Base-by-base conservation (phyloP, 148 eudicot species). In the Vaccinium myrtillus region DNA sequence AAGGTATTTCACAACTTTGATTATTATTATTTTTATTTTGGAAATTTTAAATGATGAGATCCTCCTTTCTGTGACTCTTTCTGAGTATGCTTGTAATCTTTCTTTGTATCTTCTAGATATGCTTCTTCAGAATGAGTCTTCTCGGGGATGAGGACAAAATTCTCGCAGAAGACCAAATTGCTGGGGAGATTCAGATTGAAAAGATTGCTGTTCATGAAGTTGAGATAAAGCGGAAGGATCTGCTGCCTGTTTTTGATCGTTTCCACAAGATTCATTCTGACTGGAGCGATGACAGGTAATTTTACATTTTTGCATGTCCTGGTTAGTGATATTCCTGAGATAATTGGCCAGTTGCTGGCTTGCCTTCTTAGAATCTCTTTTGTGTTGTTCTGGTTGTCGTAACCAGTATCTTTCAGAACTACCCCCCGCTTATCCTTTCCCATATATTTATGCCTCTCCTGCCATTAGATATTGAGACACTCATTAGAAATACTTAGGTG, bases 201-300 rank as follows among this genome's bases (percentile, higher is more conserved):
- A 95, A 90, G 86, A 77, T 89, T 70, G 89, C 95, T 80, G 82
- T 87, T 86, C 81, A 86, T 48, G 95, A 94, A 87, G 88, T 97
- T 86, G 98, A 94, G 87, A 90, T 95, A 63, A 93, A 88, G 86
- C 91, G 89, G 85, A 94, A 90, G 88, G 98, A 97, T 85, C 89
- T 97, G 86, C 88, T 97, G 67, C 99, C 99, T 83, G 97, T 97
- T 85, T 92, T 92, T 86, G 96, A 97, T 81, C 89, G 88, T 87
- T 97, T 92, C 87, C 94, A 89, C 79, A 85, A 88, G 79, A 84
- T 93, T 87, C 91, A 89, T 80, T 88, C 93, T 58, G 92, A 88
- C 85, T 94, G 95, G 91, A 86, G 80, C 71, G 92, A 90, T 86
- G 90, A 85, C 86, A 89, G 98, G 99, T 96, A 88, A 80, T 54